Evolutionary conservation across 495 filamentous ascomycete species (phyloP).

Genomic region (Hypomontagnella monticulosa): DNA sequence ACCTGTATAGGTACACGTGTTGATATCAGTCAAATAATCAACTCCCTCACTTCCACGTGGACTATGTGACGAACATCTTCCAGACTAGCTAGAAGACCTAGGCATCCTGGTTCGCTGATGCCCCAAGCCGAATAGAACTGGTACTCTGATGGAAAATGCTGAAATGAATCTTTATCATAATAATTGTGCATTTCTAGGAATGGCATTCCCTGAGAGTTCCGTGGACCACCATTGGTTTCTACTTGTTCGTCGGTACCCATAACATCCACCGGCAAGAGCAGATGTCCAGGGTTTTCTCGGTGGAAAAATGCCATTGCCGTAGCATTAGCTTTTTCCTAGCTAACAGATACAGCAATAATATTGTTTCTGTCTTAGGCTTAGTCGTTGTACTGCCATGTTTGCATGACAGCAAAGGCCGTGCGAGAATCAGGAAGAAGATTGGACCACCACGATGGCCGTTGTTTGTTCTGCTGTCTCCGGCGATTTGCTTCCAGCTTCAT

Average conservation of each 20-base stretch:
- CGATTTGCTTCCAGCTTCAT: conserved; percentile 7
- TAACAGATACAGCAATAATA: not conserved
- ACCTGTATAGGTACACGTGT: not conserved
- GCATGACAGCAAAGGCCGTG: not conserved
- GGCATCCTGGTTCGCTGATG: not conserved
- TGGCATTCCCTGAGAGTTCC: not conserved
- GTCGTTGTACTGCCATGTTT: not conserved
- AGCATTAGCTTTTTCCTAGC: not conserved
- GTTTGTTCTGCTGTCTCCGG: not conserved
- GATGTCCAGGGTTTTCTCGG: not conserved
- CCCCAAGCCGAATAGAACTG: conserved; percentile 14
- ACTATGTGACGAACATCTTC: not conserved
- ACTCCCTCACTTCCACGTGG: conserved; percentile 1
- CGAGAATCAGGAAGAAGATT: not conserved
- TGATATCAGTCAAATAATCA: not conserved
- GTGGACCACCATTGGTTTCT: too few species aligned
- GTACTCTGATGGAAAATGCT: not conserved
- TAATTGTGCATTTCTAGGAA: not conserved
- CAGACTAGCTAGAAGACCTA: conserved; percentile 6
- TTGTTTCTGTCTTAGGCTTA: not conserved
- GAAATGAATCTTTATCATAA: not conserved
- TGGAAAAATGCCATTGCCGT: conserved; percentile 11
- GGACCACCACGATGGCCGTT: too few species aligned
- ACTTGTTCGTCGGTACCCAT: too few species aligned
- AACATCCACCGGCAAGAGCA: too few species aligned